Evolutionary conservation across 2,329 filamentous ascomycete genomes (phyloP), one percentile per base, ranked within the genome.

Genomic region (Aspergillus nomiae): DNA sequence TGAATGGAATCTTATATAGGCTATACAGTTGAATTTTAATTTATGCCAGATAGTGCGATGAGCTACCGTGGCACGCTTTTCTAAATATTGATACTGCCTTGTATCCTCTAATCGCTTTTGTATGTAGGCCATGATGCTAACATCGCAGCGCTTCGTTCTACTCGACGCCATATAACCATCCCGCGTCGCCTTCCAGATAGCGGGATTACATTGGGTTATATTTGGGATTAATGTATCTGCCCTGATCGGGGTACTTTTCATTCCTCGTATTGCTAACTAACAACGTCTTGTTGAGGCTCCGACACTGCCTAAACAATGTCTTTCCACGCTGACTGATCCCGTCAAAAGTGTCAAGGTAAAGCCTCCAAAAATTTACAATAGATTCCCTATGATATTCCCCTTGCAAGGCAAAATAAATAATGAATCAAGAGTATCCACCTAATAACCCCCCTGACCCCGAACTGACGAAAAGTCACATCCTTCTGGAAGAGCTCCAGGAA

Each of bases 401-500:
- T 16, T 14, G 2, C 14, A 7, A 36, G 16, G 34, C 14, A 16
- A 8, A 36, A 19, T 30, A 51, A 16, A 16, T n/a, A n/a, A 51
- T 19, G 14, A 19, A 11, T 1, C 19, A 50, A 59, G 58, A 48
- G 36, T 26, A 48, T 59, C 7, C 58, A 59, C 12, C 58, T 59
- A 7, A 53, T 59, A 28, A 45, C 48, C 24, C 19, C 58, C 34
- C 28, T 34, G 14, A 59, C 48, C n/a, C 58, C 48, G 26, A 54
- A 59, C 24, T 48, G 58, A 28, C 36, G 36, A 45, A 59, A 59
- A 59, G 58, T 30, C 36, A 59, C 19, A 54, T 59, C n/a, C 24
- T 43, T n/a, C 48, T 54, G 9, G 58, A 59, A 54, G 58, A 59
- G 21, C 58, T 59, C 4, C 36, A 36, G 21, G 58, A 46, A 1